Conservation (phyloP, 768 basidiomycete species). For the Pleurotus salmoneostramineus region DNA sequence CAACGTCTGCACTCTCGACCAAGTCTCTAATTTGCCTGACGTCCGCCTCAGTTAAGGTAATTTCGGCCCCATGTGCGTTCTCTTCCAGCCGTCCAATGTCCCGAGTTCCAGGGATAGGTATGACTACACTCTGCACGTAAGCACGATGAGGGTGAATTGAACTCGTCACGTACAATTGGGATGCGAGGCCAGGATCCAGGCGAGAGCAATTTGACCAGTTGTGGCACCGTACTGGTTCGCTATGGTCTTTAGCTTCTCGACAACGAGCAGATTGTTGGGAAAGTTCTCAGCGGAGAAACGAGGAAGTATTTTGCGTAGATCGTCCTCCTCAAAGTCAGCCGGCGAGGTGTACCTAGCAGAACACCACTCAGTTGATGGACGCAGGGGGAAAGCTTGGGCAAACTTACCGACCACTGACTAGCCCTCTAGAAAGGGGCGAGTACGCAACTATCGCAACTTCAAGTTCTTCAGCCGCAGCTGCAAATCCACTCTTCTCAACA, state of each 20-base stretch:
- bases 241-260: slow-evolving; percentile 25
- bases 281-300: slow-evolving; percentile 36
- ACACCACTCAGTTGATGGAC: neutral
- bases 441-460: slow-evolving; percentile 28
- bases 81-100: slow-evolving; percentile 15
- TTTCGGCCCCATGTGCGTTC: slow-evolving; percentile 16
- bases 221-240: slow-evolving; percentile 25
- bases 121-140: slow-evolving; percentile 12
- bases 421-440: slow-evolving; percentile 29
- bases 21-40: slow-evolving; percentile 17
- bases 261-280: slow-evolving; percentile 34
- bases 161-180: slow-evolving; percentile 11
- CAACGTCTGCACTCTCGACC: slow-evolving; percentile 16
- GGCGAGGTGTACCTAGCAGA: slow-evolving; percentile 21
- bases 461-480: slow-evolving; percentile 21
- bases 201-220: slow-evolving; percentile 21
- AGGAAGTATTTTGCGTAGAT: slow-evolving; percentile 26
- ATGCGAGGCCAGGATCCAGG: slow-evolving; percentile 17
- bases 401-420: slow-evolving; percentile 25
- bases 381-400: slow-evolving; percentile 10
- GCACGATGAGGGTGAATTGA: neutral
- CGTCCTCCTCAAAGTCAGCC: slow-evolving; percentile 29
- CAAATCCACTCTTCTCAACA: slow-evolving; percentile 24
- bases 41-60: slow-evolving; percentile 12
- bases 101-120: slow-evolving; percentile 22